Base-by-base conservation (phyloP, 2,329 filamentous ascomycete species). In the Phyllosticta paracitricarpa region DNA sequence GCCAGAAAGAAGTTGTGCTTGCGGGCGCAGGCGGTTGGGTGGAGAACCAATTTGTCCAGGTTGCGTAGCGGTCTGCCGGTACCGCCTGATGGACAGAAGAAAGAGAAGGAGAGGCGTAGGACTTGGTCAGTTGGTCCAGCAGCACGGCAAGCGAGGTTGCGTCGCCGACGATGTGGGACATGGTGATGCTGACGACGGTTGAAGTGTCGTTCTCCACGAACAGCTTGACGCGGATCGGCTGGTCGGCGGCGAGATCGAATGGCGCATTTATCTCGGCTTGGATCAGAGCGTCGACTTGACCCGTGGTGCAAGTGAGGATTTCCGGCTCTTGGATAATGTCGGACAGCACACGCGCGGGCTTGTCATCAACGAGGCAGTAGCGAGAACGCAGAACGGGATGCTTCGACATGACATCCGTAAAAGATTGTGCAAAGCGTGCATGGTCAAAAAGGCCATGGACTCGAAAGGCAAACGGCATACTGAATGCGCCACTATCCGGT, bases 111-210 rank as follows among this genome's bases (percentile, higher is more conserved):
- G 10, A 51, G n/a, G 25, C 24, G 48, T 17, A 17, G n/a, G 35
- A 17, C 5, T 0, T 1, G 51, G 22, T 17, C 19, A 54, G 19
- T 25, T 22, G 48, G 12, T 56, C 52, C 6, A 60, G 53, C 30
- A 60, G 30, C 30, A n/a, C 55, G 22, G 48, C 26, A 8, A 60
- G 58, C 14, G 58, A 48, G 4, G 58, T 53, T 10, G 33, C 58
- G 52, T 56, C 58, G 14, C 58, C 58, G 52, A 60, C 35, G 52
- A 60, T 51, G 35, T 60, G 58, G 12, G 58, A 56, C 58, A 60
- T 60, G 52, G 55, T 54, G 35, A 60, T 22, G 58, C 40, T 19
- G 52, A 60, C 4, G 25, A 51, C 33, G 2, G 58, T 60, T 1
- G 58, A 35, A 22, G 33, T 28, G 17, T 51, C 58, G 24, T 35